These are phyloP conservation scores for Sugiyamaella grinbergsii DNA, from an alignment of 1,139 yeast genomes.

Conservation along the genomic window DNA sequence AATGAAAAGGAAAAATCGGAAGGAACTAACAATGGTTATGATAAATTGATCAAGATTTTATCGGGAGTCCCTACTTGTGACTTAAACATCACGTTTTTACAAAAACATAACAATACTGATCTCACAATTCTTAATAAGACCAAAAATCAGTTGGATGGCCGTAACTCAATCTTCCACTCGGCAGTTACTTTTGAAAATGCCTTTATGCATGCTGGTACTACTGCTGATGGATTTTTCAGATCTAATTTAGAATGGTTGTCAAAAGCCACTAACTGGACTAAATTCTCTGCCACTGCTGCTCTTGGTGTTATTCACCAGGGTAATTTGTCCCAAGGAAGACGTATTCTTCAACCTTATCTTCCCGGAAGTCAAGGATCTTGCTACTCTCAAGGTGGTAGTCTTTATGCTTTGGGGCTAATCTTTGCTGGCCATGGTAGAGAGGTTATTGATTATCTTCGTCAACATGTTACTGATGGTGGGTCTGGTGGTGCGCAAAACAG, in stretches of 20 bases:
- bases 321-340: slow-evolving; percentile 85
- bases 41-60: slow-evolving; percentile 65
- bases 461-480: slow-evolving; percentile 62
- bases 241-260: slow-evolving; percentile 94
- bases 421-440: slow-evolving; percentile 97
- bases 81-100: slow-evolving; percentile 82
- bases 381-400: slow-evolving; percentile 94
- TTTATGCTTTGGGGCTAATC: slow-evolving; percentile 89
- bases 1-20: slow-evolving; percentile 34
- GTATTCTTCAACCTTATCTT: slow-evolving; percentile 84
- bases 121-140: slow-evolving; percentile 78
- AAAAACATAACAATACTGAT: slow-evolving; percentile 87
- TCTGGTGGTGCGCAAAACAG: slow-evolving; percentile 55
- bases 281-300: slow-evolving; percentile 97
- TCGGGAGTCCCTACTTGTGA: slow-evolving; percentile 96
- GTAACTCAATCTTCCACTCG: slow-evolving; percentile 91
- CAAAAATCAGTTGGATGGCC: slow-evolving; percentile 80
- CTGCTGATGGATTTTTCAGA: slow-evolving; percentile 90
- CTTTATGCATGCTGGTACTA: slow-evolving; percentile 94
- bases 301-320: slow-evolving; percentile 97
- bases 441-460: slow-evolving; percentile 76
- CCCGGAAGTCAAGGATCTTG: slow-evolving; percentile 70
- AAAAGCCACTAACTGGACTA: slow-evolving; percentile 97
- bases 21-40: slow-evolving; percentile 27
- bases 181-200: slow-evolving; percentile 96